These are phyloP conservation scores for Auricularia sp. DNA, from an alignment of 768 basidiomycete genomes.

Conservation along the genomic window DNA sequence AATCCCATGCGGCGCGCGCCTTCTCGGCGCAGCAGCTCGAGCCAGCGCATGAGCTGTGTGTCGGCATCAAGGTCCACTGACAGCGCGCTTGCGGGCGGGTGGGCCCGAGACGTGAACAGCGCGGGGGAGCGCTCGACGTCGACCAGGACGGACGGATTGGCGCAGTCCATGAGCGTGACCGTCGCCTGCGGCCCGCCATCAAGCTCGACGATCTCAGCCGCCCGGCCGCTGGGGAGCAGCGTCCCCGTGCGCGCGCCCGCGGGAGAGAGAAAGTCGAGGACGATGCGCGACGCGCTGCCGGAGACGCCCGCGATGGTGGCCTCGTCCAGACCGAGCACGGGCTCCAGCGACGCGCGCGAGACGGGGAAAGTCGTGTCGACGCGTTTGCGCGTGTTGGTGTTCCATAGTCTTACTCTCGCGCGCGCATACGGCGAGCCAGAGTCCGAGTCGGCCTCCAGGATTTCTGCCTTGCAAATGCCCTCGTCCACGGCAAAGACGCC, in stretches of 20 bases:
- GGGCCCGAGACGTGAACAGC: constrained; percentile 27
- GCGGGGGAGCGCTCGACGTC: constrained; percentile 27
- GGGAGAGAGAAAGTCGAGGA: constrained; percentile 57
- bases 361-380: constrained; percentile 67
- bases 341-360: constrained; percentile 13
- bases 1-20: constrained; percentile 56
- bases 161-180: constrained; percentile 58
- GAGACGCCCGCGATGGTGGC: constrained; percentile 58
- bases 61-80: constrained; percentile 13
- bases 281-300: constrained; percentile 52
- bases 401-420: constrained; percentile 48
- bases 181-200: constrained; percentile 12
- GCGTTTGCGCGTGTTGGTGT: constrained; percentile 62
- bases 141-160: constrained; percentile 67
- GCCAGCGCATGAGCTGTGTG: constrained; percentile 15
- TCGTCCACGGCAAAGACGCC: constrained; percentile 67
- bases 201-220: constrained; percentile 37
- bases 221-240: constrained; percentile 51
- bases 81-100: constrained; percentile 8
- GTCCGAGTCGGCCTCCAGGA: background rate
- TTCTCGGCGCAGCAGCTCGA: constrained; percentile 46
- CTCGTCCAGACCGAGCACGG: constrained; percentile 39
- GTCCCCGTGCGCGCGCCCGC: constrained; percentile 58
- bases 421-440: constrained; percentile 9
- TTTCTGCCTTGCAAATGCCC: constrained; percentile 33